Evolutionary conservation across 202 grass and related monocot species (phyloP).

Genomic region (Schoenoplectus tabernaemontani): DNA sequence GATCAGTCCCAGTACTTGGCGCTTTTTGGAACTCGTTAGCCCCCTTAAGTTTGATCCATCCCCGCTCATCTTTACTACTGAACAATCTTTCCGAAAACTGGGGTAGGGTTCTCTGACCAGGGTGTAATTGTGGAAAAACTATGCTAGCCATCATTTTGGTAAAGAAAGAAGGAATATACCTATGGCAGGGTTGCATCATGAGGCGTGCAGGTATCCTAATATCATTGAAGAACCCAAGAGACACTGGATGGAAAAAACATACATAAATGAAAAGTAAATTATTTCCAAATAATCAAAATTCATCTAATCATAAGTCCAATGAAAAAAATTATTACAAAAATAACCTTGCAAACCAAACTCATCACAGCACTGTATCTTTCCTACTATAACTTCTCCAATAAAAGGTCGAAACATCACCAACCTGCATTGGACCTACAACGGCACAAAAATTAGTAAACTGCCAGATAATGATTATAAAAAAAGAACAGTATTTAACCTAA

Average conservation of each 20-base stretch:
- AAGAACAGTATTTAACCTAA: background rate
- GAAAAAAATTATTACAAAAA: background rate
- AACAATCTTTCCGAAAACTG: too few species aligned
- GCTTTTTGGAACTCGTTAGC: too few species aligned
- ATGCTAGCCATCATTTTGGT: background rate
- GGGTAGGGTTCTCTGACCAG: too few species aligned
- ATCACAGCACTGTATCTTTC: constrained; percentile 70
- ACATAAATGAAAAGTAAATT: background rate
- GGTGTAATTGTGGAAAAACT: background rate
- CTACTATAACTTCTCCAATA: constrained; percentile 65
- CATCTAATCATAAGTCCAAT: background rate
- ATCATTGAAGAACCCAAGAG: constrained; percentile 89
- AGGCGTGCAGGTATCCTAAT: constrained; percentile 51
- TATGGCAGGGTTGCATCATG: constrained; percentile 31
- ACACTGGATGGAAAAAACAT: constrained; percentile 44
- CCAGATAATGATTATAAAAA: background rate
- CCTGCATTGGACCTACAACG: constrained; percentile 62
- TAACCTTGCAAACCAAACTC: constrained; percentile 69
- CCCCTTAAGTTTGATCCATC: too few species aligned
- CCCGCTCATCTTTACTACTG: too few species aligned
- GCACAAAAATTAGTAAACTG: constrained; percentile 14
- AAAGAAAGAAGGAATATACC: constrained; percentile 11
- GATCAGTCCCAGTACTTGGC: too few species aligned
- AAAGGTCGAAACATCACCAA: constrained; percentile 83
- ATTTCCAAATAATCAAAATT: constrained; percentile 18